A percentile compares a stretch with the other conserved stretches of the same genome.
Evolutionary conservation across 176 grass and related monocot species (phyloP).

Genomic region (Triticum dicoccoides): DNA sequence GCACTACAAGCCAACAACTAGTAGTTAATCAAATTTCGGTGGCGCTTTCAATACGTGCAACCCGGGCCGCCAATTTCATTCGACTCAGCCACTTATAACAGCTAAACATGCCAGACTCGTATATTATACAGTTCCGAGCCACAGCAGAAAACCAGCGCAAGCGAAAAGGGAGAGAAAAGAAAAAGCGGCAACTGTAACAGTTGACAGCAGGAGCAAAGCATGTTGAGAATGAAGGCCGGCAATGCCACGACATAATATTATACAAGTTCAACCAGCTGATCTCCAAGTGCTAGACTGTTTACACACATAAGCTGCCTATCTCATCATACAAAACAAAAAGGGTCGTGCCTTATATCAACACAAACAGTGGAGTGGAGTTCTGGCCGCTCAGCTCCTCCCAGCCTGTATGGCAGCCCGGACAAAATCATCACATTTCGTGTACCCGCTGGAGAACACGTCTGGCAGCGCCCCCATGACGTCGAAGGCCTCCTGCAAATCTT

Average conservation of each 20-base stretch:
- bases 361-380: too few species aligned
- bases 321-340: slow-evolving; percentile 25
- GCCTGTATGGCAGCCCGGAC: slow-evolving; percentile 55
- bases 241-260: neutral
- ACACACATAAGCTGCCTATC: slow-evolving; percentile 13
- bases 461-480: slow-evolving; percentile 72
- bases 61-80: neutral
- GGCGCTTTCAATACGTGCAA: neutral
- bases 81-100: too few species aligned
- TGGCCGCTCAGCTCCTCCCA: slow-evolving; percentile 18
- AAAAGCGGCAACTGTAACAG: neutral
- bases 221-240: neutral
- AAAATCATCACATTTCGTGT: slow-evolving; percentile 75
- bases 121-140: neutral
- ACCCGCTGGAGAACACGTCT: slow-evolving; percentile 62
- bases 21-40: neutral
- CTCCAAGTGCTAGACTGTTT: slow-evolving; percentile 24
- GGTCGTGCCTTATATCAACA: neutral
- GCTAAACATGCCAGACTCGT: neutral
- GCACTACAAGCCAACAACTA: neutral
- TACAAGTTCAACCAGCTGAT: neutral
- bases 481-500: slow-evolving; percentile 89
- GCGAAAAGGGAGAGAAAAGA: neutral
- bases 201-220: neutral
- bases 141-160: neutral